Percentiles rank a stretch among this genome's conserved stretches.
phyloP scores from a whole-genome alignment of 2,329 filamentous ascomycete species.

The Cordyceps cateniannulata region DNA sequence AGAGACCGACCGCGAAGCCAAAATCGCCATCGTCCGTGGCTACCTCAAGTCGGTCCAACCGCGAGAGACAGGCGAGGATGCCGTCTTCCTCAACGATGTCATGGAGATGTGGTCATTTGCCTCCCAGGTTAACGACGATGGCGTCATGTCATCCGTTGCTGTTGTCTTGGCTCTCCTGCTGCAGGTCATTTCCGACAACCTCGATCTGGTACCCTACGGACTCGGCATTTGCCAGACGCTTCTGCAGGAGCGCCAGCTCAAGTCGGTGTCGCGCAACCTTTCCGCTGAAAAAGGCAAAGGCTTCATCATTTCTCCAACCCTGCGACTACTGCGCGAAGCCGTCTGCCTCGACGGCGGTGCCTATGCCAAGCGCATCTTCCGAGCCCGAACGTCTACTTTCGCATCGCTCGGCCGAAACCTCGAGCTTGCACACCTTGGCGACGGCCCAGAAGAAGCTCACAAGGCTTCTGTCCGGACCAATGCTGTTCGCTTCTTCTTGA shows the following conservation, averaged over 20 bases:
- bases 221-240: constrained; percentile 74
- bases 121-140: constrained; percentile 71
- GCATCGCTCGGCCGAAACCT: constrained; percentile 77
- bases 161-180: constrained; percentile 78
- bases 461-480: constrained; percentile 78
- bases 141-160: constrained; percentile 71
- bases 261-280: constrained; percentile 72
- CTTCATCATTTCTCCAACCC: constrained; percentile 79
- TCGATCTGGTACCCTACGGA: constrained; percentile 71
- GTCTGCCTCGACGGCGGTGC: constrained; percentile 79
- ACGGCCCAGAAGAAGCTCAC: constrained; percentile 53
- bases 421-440: constrained; percentile 55
- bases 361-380: constrained; percentile 70
- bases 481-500: constrained; percentile 73
- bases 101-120: constrained; percentile 87
- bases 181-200: constrained; percentile 64
- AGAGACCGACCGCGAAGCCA: constrained; percentile 33
- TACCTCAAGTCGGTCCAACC: constrained; percentile 57
- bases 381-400: constrained; percentile 70
- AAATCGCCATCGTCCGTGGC: constrained; percentile 56
- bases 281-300: constrained; percentile 77
- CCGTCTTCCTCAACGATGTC: constrained; percentile 67
- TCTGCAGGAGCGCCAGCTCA: constrained; percentile 72
- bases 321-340: constrained; percentile 82
- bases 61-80: constrained; percentile 35